A percentile compares a stretch with the other conserved stretches of the same genome.
These are phyloP conservation scores for Solanum lycopersicoides DNA, from an alignment of 257 asterid species.

Conservation along the genomic window DNA sequence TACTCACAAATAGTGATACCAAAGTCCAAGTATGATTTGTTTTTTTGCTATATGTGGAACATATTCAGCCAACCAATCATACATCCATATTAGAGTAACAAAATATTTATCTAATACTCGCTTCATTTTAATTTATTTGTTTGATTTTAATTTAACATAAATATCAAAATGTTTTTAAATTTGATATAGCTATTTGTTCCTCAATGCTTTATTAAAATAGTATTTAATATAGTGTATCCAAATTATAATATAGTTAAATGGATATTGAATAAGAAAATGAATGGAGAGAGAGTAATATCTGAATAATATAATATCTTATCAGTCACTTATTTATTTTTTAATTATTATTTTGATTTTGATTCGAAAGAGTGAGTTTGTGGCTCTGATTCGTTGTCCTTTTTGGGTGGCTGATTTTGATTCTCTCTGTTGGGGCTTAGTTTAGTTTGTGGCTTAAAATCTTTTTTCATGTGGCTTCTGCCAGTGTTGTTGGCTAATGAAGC, in stretches of 20 bases:
- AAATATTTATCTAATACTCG: neutral
- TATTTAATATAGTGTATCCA: too few species aligned
- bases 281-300: neutral
- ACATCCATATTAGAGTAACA: neutral
- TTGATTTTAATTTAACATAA: too few species aligned
- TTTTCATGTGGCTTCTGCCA: neutral
- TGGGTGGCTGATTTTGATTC: neutral
- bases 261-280: neutral
- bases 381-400: neutral
- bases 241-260: neutral
- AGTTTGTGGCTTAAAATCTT: neutral
- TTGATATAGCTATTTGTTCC: too few species aligned
- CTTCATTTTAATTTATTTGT: neutral
- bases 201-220: too few species aligned
- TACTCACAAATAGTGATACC: neutral
- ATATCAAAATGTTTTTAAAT: too few species aligned
- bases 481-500: neutral
- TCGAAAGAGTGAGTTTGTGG: neutral
- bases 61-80: conserved; percentile 9
- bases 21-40: neutral
- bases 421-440: neutral
- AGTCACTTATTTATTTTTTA: neutral
- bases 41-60: conserved; percentile 6
- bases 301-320: neutral
- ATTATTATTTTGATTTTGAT: neutral